phyloP scores from a whole-genome alignment of 257 asterid species.

The Agastache rugosa region DNA sequence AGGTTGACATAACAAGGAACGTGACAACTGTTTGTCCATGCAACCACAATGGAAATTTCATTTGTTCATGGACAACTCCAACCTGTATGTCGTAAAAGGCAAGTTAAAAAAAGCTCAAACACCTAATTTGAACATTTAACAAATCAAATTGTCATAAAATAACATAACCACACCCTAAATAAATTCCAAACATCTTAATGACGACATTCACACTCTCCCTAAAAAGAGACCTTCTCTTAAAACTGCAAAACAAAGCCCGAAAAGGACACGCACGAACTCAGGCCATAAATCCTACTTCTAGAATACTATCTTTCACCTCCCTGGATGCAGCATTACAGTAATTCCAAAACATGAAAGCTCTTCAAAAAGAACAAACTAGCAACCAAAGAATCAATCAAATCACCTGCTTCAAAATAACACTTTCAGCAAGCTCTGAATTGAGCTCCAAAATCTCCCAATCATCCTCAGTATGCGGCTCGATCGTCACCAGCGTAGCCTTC shows the following conservation, averaged over 20 bases:
- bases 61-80: constrained; percentile 86
- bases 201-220: constrained; percentile 13
- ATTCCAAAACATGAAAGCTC: neutral
- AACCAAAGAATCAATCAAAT: constrained; percentile 27
- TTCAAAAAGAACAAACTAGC: neutral
- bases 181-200: constrained; percentile 11
- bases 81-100: constrained; percentile 57
- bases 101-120: constrained; percentile 13
- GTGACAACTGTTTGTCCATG: constrained; percentile 78
- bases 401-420: constrained; percentile 88
- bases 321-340: constrained; percentile 23
- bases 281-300: constrained; percentile 6
- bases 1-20: constrained; percentile 78
- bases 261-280: neutral
- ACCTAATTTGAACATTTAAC: constrained; percentile 8
- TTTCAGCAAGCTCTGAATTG: constrained; percentile 89
- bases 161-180: constrained; percentile 17
- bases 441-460: constrained; percentile 99
- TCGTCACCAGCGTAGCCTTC: constrained; percentile 77
- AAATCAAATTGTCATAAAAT: constrained; percentile 20
- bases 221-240: constrained; percentile 11
- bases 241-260: neutral
- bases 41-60: constrained; percentile 94
- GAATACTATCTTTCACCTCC: constrained; percentile 7
- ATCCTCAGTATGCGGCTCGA: constrained; percentile 96